Conservation (phyloP, 495 filamentous ascomycete species). For the Aspergillus asperescens region DNA sequence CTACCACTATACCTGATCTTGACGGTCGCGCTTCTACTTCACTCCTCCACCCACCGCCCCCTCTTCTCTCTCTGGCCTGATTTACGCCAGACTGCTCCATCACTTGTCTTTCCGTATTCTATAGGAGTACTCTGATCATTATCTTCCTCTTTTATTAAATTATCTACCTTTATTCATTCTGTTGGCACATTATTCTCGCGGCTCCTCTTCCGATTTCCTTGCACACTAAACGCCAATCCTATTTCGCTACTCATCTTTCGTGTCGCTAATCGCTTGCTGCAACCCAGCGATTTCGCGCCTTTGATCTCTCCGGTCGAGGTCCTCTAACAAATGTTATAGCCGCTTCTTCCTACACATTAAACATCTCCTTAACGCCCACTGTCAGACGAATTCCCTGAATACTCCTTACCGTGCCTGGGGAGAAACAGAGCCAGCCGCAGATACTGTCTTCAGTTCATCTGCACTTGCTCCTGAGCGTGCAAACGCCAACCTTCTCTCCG, state of each 20-base stretch:
- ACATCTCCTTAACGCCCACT: conserved; percentile 12
- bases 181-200: conserved; percentile 7
- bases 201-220: conserved; percentile 11
- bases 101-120: conserved; percentile 20
- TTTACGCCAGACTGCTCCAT: conserved; percentile 23
- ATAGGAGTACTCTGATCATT: conserved; percentile 7
- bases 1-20: conserved; percentile 24
- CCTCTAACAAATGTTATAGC: conserved; percentile 13
- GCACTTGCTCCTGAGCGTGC: conserved; percentile 12
- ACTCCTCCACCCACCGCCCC: conserved; percentile 30
- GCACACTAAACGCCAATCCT: conserved; percentile 28
- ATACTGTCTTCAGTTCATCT: conserved; percentile 12
- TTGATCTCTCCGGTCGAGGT: conserved; percentile 15
- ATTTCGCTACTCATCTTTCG: conserved; percentile 25
- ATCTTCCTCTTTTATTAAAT: conserved; percentile 8
- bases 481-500: conserved; percentile 3
- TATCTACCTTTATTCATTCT: conserved; percentile 9
- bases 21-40: conserved; percentile 22
- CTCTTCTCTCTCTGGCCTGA: conserved; percentile 26
- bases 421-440: conserved; percentile 12
- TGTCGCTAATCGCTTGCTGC: conserved; percentile 34
- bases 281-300: conserved; percentile 23
- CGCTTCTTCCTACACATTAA: conserved; percentile 3
- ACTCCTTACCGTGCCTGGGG: conserved; percentile 4
- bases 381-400: neutral